Conservation (phyloP, 495 filamentous ascomycete species). For the Apiosordaria backusii region DNA sequence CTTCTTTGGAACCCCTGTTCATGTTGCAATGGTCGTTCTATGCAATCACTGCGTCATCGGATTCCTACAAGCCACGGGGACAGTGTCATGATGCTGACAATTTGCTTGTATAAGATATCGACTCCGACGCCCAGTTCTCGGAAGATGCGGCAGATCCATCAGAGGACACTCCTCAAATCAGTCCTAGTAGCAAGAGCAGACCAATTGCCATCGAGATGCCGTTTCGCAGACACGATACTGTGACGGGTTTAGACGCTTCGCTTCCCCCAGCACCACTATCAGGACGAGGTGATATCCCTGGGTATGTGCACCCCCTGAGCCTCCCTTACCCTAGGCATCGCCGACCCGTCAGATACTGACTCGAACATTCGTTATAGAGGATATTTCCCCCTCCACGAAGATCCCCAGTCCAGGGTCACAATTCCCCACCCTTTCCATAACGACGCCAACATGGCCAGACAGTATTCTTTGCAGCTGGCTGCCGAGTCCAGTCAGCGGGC, state of each 20-base stretch:
- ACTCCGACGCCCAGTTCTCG: neutral
- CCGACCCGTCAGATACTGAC: neutral
- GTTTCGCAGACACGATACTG: conserved; percentile 26
- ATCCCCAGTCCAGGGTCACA: conserved; percentile 36
- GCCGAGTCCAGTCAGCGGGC: conserved; percentile 21
- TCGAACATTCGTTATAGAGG: conserved; percentile 30
- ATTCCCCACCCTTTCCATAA: conserved; percentile 41
- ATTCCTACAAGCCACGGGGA: neutral
- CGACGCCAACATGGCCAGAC: conserved; percentile 36
- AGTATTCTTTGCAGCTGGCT: conserved; percentile 31
- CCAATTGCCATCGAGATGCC: conserved; percentile 50
- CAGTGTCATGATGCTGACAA: neutral
- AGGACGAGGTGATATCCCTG: conserved; percentile 48
- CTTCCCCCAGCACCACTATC: conserved; percentile 38
- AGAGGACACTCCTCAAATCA: neutral
- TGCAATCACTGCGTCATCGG: conserved; percentile 20
- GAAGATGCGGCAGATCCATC: neutral
- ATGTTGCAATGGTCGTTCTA: neutral
- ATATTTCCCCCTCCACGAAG: conserved; percentile 52
- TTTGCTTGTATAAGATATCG: neutral
- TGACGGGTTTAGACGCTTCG: conserved; percentile 11
- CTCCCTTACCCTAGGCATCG: neutral
- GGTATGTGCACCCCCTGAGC: conserved; percentile 36
- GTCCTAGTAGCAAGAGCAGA: conserved; percentile 25
- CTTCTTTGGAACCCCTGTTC: neutral